phyloP scores from a whole-genome alignment of 1,284 basidiomycete species.

The Filobasidium uniguttulatum region DNA sequence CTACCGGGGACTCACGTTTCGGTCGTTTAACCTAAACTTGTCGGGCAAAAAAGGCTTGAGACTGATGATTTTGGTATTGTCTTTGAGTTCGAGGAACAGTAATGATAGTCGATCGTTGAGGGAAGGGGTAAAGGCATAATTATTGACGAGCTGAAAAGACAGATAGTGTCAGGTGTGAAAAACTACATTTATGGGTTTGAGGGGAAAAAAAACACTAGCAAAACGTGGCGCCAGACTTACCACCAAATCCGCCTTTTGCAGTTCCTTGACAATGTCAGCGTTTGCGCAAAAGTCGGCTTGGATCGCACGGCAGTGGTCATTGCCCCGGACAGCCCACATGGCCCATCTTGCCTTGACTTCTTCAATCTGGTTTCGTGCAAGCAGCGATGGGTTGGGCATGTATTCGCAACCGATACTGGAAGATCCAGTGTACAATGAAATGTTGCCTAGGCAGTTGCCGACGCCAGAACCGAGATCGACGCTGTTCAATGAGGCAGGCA shows the following conservation, averaged over 20 bases:
- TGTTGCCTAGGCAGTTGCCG: slow-evolving; percentile 44
- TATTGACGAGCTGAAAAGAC: slow-evolving; percentile 40
- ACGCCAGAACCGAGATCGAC: slow-evolving; percentile 46
- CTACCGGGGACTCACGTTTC: slow-evolving; percentile 35
- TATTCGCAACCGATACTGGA: slow-evolving; percentile 42
- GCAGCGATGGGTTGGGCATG: slow-evolving; percentile 39
- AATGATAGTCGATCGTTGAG: slow-evolving; percentile 43
- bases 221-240: slow-evolving; percentile 21
- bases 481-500: slow-evolving; percentile 22
- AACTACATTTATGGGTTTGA: background rate
- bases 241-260: slow-evolving; percentile 42
- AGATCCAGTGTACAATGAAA: slow-evolving; percentile 28
- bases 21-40: slow-evolving; percentile 41
- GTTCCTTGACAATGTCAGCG: slow-evolving; percentile 24
- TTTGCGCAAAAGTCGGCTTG: slow-evolving; percentile 42
- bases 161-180: background rate
- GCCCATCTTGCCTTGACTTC: slow-evolving; percentile 41
- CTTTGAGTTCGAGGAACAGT: slow-evolving; percentile 44
- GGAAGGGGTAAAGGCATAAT: slow-evolving; percentile 42
- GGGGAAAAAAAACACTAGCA: background rate
- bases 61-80: slow-evolving; percentile 41
- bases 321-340: slow-evolving; percentile 41
- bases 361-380: slow-evolving; percentile 39
- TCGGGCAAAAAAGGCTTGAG: slow-evolving; percentile 43
- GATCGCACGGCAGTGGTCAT: slow-evolving; percentile 36